A percentile compares a stretch with the other conserved stretches of the same genome.
Evolutionary conservation across 306 rosid species (phyloP).

Genomic region (Rosa lucieae): DNA sequence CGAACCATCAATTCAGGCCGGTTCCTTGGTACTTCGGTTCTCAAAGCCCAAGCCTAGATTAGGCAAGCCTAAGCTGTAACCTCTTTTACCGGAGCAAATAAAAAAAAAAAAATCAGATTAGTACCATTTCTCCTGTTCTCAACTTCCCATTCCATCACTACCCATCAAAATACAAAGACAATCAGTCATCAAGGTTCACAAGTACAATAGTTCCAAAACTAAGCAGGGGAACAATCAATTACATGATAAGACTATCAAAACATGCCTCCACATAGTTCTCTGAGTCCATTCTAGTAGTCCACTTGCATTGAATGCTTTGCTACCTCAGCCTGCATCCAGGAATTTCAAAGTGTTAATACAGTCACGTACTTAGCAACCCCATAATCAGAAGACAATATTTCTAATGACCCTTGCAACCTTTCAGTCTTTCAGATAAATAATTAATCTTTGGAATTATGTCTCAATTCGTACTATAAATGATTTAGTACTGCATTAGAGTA

Average conservation of each 20-base stretch:
- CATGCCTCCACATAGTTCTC: not conserved
- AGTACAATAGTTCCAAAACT: not conserved
- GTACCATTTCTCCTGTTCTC: not conserved
- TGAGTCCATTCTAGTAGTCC: constrained; percentile 43
- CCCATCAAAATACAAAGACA: not conserved
- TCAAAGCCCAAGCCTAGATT: not conserved
- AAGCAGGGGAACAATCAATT: not conserved
- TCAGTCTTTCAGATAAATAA: not conserved
- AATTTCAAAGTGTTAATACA: constrained; percentile 18
- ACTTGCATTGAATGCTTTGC: constrained; percentile 50
- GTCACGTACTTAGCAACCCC: not conserved
- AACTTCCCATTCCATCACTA: not conserved
- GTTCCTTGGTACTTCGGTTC: not conserved
- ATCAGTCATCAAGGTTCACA: constrained; percentile 1
- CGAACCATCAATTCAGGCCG: not conserved
- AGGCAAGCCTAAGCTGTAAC: not conserved
- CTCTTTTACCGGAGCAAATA: not conserved
- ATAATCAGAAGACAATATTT: not conserved
- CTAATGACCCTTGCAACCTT: not conserved
- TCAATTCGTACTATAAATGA: not conserved
- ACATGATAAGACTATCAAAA: not conserved
- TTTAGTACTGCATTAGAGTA: not conserved
- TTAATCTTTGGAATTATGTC: not conserved
- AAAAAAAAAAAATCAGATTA: not conserved
- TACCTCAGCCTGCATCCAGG: constrained; percentile 59